Evolutionary conservation across 192 early-diverging fungal species (phyloP).

Genomic region (Podila clonocystis): DNA sequence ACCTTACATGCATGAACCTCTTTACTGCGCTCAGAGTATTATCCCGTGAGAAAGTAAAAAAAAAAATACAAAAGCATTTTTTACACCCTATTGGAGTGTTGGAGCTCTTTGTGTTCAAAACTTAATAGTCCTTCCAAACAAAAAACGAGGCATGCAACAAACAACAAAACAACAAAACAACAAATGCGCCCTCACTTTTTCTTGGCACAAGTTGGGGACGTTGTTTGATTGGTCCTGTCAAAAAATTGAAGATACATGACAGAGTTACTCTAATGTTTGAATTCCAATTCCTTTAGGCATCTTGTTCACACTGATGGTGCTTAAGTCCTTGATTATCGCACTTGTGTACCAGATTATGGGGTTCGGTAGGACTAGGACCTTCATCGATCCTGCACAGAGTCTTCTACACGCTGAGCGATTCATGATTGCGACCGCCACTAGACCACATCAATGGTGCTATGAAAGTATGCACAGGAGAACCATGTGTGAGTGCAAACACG

Average conservation of each 20-base stretch:
- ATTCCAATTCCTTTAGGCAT: background rate
- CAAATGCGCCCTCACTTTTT: no score
- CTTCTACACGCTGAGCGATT: background rate
- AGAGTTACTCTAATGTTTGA: background rate
- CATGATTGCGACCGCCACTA: background rate
- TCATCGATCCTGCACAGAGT: conserved; percentile 8
- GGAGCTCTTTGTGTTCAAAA: background rate
- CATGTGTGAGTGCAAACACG: conserved; percentile 1
- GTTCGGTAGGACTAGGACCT: conserved; percentile 2
- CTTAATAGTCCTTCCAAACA: no score
- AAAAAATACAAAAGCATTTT: background rate
- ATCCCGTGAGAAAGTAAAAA: background rate
- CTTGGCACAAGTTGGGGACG: conserved; percentile 2
- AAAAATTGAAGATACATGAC: no score
- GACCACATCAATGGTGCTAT: no score
- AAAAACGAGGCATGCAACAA: no score
- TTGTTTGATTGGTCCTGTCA: conserved; percentile 1
- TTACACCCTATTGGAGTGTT: background rate
- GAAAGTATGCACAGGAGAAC: background rate
- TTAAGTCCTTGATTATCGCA: background rate
- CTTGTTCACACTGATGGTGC: background rate
- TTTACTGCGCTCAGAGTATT: no score
- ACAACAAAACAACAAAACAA: no score
- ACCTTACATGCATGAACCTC: conserved; percentile 4
- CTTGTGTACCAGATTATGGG: background rate